Evolutionary conservation across 192 early-diverging fungal species (phyloP), one percentile per base, ranked within the genome.

Genomic region (Linnemannia exigua): DNA sequence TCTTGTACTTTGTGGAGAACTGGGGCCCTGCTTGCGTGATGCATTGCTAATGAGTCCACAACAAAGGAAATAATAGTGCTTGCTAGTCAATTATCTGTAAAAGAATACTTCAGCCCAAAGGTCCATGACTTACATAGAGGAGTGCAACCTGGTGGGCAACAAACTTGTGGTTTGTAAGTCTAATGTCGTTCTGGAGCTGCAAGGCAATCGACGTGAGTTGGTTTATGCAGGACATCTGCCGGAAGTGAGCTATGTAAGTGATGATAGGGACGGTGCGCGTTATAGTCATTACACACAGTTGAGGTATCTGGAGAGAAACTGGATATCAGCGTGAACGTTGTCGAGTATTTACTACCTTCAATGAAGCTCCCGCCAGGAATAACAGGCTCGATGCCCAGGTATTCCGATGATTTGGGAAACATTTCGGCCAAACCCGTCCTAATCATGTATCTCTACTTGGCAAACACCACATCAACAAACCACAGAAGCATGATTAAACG

Each of bases 71-170:
- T 36, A 76, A 15, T 20, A 3, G 2, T 19, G 38, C 37, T 31
- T 78, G 6, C 44, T 47, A 41, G 25, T 31, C 8, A 11, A 3
- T 14, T 31, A 31, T 63, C 25, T 12, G 28, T 31, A 33, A 17
- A 47, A 17, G 7, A 44, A 38, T 5, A 38, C 46, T 28, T 44
- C 19, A 16, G 54, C 9, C 44, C 14, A 25, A 61, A 31, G 25
- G 15, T 17, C n/a, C 28, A 3, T 28, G 36, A 67, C 68, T 79
- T 84, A 91, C 91, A 87, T 92, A 92, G 19, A 92, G 77, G 37
- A 92, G 68, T 63, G 90, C 91, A 3, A 90, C 50, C 73, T 92
- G 91, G 78, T 92, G 90, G 20, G 91, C 91, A 41, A 92, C 86
- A 58, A 90, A 92, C 50, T 90, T 90, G 72, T 92, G 91, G 46